Evolutionary conservation across 2,329 filamentous ascomycete species (phyloP), one percentile per base, ranked within the genome.

Genomic region (Nemania sp.): DNA sequence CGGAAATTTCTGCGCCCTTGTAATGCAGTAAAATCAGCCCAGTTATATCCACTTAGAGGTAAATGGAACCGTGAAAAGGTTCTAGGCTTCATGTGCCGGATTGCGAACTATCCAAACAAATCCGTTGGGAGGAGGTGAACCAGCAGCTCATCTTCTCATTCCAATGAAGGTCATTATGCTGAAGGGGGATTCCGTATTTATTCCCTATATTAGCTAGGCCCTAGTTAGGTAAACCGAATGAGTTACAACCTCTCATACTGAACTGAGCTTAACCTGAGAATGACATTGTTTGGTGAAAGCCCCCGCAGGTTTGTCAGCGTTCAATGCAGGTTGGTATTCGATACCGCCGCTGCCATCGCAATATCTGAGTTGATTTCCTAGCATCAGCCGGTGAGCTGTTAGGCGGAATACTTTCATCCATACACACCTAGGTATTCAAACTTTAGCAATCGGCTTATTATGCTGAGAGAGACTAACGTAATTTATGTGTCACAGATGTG

Each of bases 51-150:
- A 18, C 41, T 13, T 7, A 27, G 51, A 24, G 52, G 24, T 24
- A 29, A 60, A 18, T 47, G 47, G 55, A 18, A 18, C 11, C 47
- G 26, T 51, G 38, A 26, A 26, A 62, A 24, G 27, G 49, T 56
- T 41, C 47, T 35, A 45, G 51, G 35, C 43, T 57, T 64, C 27
- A 55, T 35, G 24, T 27, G 38, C 51, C 51, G 11, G 32, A 26
- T 27, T n/a, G 41, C 61, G 29, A 20, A 54, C 29, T 58, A 32
- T 45, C 20, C 53, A 62, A 20, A 45, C n/a, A 55, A 27, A 29
- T 38, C 24, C 49, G 26, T 29, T 45, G 26, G 20, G 26, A 51
- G 22, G 20, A 10, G 43, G 4, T 10, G n/a, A 2, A 18, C 8
- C n/a, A 29, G 24, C 11, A 24, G 22, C 20, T 61, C 35, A 20